Conservation (phyloP, 345 rosid species). For the Adansonia digitata region DNA sequence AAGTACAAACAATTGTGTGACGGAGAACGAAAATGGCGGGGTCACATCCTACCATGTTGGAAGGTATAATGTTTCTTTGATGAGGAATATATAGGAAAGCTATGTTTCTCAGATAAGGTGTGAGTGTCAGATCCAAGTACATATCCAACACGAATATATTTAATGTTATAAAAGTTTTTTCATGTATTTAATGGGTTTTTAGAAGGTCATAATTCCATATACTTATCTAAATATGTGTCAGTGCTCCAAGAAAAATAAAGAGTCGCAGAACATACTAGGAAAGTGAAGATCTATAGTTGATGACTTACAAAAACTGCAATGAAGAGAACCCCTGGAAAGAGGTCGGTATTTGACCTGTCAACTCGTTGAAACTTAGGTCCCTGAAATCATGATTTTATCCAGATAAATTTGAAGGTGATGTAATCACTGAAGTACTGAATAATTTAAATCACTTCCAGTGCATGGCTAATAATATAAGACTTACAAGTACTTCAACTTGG, state of each 20-base stretch:
- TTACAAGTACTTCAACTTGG: conserved; percentile 35
- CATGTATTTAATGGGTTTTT: too few species aligned
- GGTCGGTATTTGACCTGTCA: conserved; percentile 40
- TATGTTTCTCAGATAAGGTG: too few species aligned
- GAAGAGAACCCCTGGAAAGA: conserved; percentile 31
- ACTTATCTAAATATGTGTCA: too few species aligned
- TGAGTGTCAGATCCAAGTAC: too few species aligned
- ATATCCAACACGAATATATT: too few species aligned
- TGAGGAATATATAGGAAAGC: not conserved
- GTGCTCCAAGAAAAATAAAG: too few species aligned
- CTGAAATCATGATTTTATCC: conserved; percentile 22
- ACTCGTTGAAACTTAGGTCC: conserved; percentile 60
- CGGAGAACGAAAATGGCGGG: too few species aligned
- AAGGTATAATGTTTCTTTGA: not conserved
- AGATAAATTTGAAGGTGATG: not conserved
- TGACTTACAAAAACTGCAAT: conserved; percentile 36
- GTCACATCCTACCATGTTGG: too few species aligned
- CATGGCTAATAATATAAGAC: conserved; percentile 1
- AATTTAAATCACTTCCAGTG: not conserved
- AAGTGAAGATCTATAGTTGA: not conserved
- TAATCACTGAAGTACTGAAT: not conserved
- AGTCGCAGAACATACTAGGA: too few species aligned
- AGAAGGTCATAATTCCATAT: too few species aligned
- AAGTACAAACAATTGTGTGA: too few species aligned
- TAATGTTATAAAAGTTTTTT: too few species aligned